Base-by-base conservation (phyloP, 768 basidiomycete species). In the Ramaria sp. region DNA sequence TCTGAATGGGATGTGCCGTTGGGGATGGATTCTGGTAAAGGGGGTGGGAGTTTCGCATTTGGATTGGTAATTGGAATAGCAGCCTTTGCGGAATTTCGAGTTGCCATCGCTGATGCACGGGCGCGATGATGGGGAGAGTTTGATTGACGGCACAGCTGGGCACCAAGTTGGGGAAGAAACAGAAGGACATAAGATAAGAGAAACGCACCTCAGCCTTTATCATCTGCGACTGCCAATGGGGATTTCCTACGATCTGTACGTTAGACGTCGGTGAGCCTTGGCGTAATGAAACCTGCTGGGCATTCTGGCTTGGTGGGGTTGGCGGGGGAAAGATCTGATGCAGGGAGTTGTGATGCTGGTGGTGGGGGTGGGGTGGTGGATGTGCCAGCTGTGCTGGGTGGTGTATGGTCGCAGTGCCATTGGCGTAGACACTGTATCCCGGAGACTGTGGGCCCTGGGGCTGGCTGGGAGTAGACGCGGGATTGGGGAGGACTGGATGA, bases 31-130 rank as follows among this genome's bases (percentile, higher is more conserved):
- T 57, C 46, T 2, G 53, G 39, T n/a, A 45, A n/a, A 51, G 74
- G 72, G 52, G 72, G 65, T 30, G 78, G 76, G 65, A 81, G 82
- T 65, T 80, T 70, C 53, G 75, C 73, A 62, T 91, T 94, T 19
- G 94, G 93, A 69, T 97, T 91, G 58, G 88, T 86, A 69, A 95
- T 97, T 46, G 90, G 82, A 59, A 96, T 88, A 41, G 91, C 89
- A 31, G 88, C 81, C 71, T 91, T 94, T 42, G 88, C 75, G 59
- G 88, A 80, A 15, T 86, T 88, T 48, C 96, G 82, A 19, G 90
- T 87, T 37, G 92, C 90, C 79, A 97, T 86, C 51, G 93, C 93
- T 59, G 88, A 94, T n/a, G 91, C 87, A 49, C 94, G 80, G 12
- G 96, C 96, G 54, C 95, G 85, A 66, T 96, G 93, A 68, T 97